Base-by-base conservation (phyloP, 1,139 yeast species). In the Nakaseomyces glabratus region DNA sequence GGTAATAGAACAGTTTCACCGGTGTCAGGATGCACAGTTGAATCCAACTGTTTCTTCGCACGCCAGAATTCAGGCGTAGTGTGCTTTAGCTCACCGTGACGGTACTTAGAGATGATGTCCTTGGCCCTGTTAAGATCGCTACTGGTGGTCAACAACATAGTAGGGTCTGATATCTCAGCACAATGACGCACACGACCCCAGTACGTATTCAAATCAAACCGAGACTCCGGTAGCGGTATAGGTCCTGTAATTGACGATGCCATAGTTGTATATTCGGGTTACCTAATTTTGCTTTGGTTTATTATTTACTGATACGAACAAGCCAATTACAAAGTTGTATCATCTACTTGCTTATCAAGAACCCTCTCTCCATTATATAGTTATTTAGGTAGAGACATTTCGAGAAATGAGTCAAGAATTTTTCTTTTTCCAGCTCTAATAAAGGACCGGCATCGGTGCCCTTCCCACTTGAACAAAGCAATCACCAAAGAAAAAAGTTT, bases 121-220 rank as follows among this genome's bases (percentile, higher is more conserved):
- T 75, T 79, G 23, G 97, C 85, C 10, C 58, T 51, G 35, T 68
- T 73, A 28, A 90, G 70, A 43, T 82, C 86, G 6, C 61, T 53
- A 4, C 73, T 51, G 1, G 93, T 73, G 48, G 81, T 82, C 37
- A 90, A 65, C 35, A 90, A 66, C 90, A 85, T 90, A 24, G 86
- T 65, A 15, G 97, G 98, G 52, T 86, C 95, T 1, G 95, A 78
- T 38, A 90, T 81, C 45, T 81, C 93, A 8, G 94, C 86, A 60
- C 95, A 84, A 56, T 90, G 97, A 55, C 75, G 73, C 35, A 90
- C 97, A 49, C 98, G 72, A 10, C 98, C 98, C 79, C 82, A 72
- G 60, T 90, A 90, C 0, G 95, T 76, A 38, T 70, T 51, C 28
- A 88, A 65, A 57, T 90, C 95, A 59, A 76, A 81, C 43, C 69